A percentile compares a stretch with the other conserved stretches of the same genome.
phyloP scores from a whole-genome alignment of 768 basidiomycete species.

The Pisolithus sp. region DNA sequence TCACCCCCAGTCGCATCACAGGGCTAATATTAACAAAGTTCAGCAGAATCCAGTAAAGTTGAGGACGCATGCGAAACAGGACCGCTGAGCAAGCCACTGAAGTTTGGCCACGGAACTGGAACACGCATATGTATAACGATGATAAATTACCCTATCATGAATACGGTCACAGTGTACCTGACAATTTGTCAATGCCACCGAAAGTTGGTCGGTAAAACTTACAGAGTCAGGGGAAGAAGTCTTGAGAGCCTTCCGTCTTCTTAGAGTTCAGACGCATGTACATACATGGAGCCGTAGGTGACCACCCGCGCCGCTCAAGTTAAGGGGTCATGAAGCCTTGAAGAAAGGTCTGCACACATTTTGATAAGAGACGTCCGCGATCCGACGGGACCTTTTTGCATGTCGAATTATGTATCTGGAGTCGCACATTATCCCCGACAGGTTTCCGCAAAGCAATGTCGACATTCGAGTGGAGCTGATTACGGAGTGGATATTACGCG shows the following conservation, averaged over 20 bases:
- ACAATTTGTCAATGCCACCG: background rate
- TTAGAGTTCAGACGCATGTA: too few relatives aligned
- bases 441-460: background rate
- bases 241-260: background rate
- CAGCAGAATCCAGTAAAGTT: background rate
- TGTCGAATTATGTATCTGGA: background rate
- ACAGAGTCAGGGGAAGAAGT: background rate
- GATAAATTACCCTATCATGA: background rate
- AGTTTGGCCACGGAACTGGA: background rate
- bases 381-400: background rate
- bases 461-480: background rate
- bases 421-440: background rate
- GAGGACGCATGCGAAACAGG: background rate
- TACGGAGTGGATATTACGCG: background rate
- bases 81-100: background rate
- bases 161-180: background rate
- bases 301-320: background rate
- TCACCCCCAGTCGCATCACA: background rate
- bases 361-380: background rate
- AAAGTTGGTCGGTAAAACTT: background rate
- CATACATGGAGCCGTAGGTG: background rate
- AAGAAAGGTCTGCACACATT: too few relatives aligned
- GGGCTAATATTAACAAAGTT: conserved; percentile 1
- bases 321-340: background rate
- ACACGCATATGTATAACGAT: background rate